These are phyloP conservation scores for Linderina pennispora DNA, from an alignment of 192 early-diverging fungal genomes.

Conservation along the genomic window DNA sequence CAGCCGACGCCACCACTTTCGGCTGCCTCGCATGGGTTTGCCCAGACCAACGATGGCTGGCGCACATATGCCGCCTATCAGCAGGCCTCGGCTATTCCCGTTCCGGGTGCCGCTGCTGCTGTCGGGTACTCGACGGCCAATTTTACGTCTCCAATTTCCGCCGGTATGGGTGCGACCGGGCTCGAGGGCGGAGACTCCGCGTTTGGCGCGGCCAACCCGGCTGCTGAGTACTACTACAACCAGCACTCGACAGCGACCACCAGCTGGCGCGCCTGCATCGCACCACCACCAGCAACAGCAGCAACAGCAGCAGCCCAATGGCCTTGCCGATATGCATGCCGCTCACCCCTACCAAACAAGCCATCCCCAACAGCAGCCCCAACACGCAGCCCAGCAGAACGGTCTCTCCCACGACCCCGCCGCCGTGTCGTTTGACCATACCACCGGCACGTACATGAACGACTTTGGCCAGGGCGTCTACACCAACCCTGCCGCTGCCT, in stretches of 20 bases:
- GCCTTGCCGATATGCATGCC: constrained; percentile 17
- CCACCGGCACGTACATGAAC: constrained; percentile 26
- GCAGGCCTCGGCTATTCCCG: constrained; percentile 10
- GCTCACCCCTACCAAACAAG: constrained; percentile 14
- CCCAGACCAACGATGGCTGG: constrained; percentile 17
- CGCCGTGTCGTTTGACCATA: constrained; percentile 21
- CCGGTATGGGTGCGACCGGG: constrained; percentile 12
- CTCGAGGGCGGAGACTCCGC: constrained; percentile 12
- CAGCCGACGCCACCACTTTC: constrained; percentile 43
- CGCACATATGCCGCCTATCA: constrained; percentile 20
- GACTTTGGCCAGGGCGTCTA: constrained; percentile 35
- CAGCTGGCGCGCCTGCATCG: no score
- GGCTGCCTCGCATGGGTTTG: constrained; percentile 27
- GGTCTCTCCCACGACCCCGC: constrained; percentile 1
- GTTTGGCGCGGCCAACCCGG: constrained; percentile 6
- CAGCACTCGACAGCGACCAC: constrained; percentile 2
- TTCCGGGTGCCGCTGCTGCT: not conserved
- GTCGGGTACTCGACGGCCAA: constrained; percentile 15
- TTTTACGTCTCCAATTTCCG: constrained; percentile 27
- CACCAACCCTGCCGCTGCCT: constrained; percentile 8
- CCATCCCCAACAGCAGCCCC: constrained; percentile 3
- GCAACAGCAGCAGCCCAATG: constrained; percentile 12
- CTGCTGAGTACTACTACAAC: constrained; percentile 18
- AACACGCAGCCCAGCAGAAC: constrained; percentile 1
- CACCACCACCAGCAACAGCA: constrained; percentile 1